phyloP scores from a whole-genome alignment of 768 basidiomycete genomes.

The Suillus discolor region DNA sequence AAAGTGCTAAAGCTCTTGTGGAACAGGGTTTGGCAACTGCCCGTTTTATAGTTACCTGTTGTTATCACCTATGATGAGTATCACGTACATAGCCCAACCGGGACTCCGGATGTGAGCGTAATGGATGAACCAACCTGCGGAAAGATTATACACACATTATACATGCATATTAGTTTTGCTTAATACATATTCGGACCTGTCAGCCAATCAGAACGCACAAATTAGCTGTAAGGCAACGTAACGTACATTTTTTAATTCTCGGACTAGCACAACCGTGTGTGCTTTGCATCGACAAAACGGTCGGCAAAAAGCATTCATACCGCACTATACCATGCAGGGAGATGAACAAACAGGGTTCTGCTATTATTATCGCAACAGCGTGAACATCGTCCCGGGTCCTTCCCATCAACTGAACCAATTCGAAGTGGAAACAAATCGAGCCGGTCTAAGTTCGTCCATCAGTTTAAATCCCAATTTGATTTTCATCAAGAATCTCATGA shows the following conservation, averaged over 20 bases:
- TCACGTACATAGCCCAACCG: constrained; percentile 3
- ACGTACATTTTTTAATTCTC: constrained; percentile 1
- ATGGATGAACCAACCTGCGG: constrained; percentile 3
- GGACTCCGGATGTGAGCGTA: constrained; percentile 11
- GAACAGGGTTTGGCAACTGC: background rate
- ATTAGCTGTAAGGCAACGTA: constrained; percentile 13
- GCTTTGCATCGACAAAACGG: constrained; percentile 9
- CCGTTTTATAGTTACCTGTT: constrained; percentile 25
- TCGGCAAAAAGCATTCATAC: background rate
- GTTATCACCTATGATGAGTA: constrained; percentile 1
- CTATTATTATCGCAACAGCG: constrained; percentile 2
- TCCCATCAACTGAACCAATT: background rate
- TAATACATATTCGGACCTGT: constrained; percentile 2
- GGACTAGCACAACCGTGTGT: background rate
- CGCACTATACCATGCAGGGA: constrained; percentile 16
- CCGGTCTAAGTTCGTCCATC: constrained; percentile 6
- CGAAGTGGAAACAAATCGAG: constrained; percentile 2
- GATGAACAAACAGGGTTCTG: background rate
- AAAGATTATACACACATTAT: background rate
- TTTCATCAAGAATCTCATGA: constrained; percentile 7
- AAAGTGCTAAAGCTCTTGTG: background rate
- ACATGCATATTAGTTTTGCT: background rate
- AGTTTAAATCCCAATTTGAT: constrained; percentile 2
- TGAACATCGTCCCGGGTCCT: background rate
- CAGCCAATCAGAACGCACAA: constrained; percentile 8